phyloP scores from a whole-genome alignment of 257 asterid species.

The Parsonsia alboflavescens region DNA sequence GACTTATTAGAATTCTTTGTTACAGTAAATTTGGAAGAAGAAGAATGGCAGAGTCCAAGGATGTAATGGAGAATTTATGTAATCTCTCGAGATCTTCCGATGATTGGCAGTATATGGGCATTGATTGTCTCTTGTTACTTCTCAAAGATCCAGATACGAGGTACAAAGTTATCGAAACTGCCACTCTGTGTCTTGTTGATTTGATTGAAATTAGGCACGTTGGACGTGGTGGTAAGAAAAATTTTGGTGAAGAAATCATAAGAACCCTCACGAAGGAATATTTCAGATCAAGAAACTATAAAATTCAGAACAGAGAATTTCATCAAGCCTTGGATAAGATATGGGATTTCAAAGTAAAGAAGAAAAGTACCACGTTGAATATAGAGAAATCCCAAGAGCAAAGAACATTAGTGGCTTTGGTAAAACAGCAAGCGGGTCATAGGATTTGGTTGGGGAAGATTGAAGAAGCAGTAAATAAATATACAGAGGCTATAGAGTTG shows the following conservation, averaged over 20 bases:
- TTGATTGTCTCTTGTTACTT: slow-evolving; percentile 70
- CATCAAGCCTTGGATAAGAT: slow-evolving; percentile 33
- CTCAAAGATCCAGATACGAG: slow-evolving; percentile 56
- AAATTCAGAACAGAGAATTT: slow-evolving; percentile 23
- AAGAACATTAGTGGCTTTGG: slow-evolving; percentile 29
- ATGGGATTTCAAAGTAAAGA: slow-evolving; percentile 39
- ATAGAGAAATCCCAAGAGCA: slow-evolving; percentile 37
- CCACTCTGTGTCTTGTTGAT: slow-evolving; percentile 41
- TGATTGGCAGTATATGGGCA: slow-evolving; percentile 84
- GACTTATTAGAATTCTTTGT: slow-evolving; percentile 59
- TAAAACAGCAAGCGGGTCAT: slow-evolving; percentile 53
- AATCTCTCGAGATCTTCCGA: slow-evolving; percentile 65
- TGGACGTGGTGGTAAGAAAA: slow-evolving; percentile 41
- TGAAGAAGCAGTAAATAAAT: slow-evolving; percentile 47
- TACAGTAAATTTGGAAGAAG: slow-evolving; percentile 55
- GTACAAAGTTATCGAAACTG: slow-evolving; percentile 33
- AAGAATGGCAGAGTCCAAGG: slow-evolving; percentile 36
- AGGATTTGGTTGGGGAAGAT: slow-evolving; percentile 40
- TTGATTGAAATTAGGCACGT: slow-evolving; percentile 52
- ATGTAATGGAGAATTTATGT: slow-evolving; percentile 54
- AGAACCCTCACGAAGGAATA: slow-evolving; percentile 34
- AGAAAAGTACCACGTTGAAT: slow-evolving; percentile 28
- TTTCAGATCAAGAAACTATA: slow-evolving; percentile 24
- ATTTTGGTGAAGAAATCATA: slow-evolving; percentile 55
- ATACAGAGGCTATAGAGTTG: slow-evolving; percentile 47